Evolutionary conservation across 2,329 filamentous ascomycete species (phyloP), one percentile per base, ranked within the genome.

Genomic region (Curvularia lunata): DNA sequence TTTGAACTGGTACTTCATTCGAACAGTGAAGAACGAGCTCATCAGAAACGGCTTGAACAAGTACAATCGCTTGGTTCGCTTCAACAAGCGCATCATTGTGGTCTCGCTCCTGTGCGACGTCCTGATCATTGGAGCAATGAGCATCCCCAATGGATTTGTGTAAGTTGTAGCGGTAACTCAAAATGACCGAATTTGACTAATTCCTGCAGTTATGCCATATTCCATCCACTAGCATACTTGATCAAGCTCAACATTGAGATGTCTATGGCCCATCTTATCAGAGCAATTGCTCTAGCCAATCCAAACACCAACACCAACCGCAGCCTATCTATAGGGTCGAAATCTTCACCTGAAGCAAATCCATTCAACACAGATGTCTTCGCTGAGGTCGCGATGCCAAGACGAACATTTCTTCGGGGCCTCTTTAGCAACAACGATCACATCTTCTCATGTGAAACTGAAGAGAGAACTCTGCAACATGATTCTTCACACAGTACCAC

Each of bases 171-270:
- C n/a, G 10, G 9, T 34, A 13, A n/a, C 28, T 18, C 13, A 27
- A 46, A 10, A 28, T 28, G 3, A 34, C 8, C 3, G 9, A 34
- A 6, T 23, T 19, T 6, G 5, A 27, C 30, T 51, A 27, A 49
- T 3, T 21, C 13, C 8, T n/a, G 7, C 49, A 74, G 69, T 23
- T 83, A 81, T 61, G 71, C 81, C 9, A 79, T 82, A 54, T 79
- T 81, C 57, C 78, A 81, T 48, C 81, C 81, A 0, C 66, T 83
- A 1, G 80, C 76, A 1, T 82, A 80, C 62, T 69, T 81, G 25
- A 66, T 79, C 53, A 83, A 83, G 58, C 73, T 83, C 3, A 75
- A 81, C 57, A 82, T 69, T 12, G 67, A 69, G 27, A 55, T 69
- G 61, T 68, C 64, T 0, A 67, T 69, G 65, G 67, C 67, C 79